These are phyloP conservation scores for Nothopassalora personata DNA, from an alignment of 2,329 filamentous ascomycete species.

Conservation along the genomic window DNA sequence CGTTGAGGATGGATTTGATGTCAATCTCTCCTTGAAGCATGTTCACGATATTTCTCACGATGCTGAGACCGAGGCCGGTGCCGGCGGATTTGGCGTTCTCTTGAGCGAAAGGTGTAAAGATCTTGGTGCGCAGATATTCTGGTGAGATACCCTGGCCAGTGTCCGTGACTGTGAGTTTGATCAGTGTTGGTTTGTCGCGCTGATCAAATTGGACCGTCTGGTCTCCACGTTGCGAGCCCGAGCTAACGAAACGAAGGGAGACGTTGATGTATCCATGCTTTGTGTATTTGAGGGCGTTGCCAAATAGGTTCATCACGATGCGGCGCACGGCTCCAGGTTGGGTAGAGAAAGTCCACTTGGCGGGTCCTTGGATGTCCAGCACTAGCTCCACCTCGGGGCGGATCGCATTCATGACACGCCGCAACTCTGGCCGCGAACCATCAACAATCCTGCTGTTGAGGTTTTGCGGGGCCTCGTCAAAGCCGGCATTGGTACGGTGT, in stretches of 20 bases:
- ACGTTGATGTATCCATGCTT: conserved; percentile 37
- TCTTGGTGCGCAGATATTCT: conserved; percentile 54
- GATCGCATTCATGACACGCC: conserved; percentile 14
- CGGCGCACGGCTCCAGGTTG: conserved; percentile 39
- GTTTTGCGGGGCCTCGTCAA: conserved; percentile 8
- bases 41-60: conserved; percentile 57
- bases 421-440: conserved; percentile 3
- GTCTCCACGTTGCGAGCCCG: background rate
- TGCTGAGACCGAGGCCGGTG: conserved; percentile 59
- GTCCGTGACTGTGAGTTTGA: conserved; percentile 47
- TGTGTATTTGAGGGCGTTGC: conserved; percentile 46
- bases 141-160: conserved; percentile 62
- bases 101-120: conserved; percentile 62
- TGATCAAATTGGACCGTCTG: conserved; percentile 8
- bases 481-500: conserved; percentile 13
- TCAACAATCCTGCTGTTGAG: conserved; percentile 2
- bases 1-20: conserved; percentile 36
- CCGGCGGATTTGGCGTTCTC: conserved; percentile 57
- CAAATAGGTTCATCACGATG: conserved; percentile 45
- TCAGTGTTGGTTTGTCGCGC: conserved; percentile 6
- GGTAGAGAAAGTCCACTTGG: conserved; percentile 19
- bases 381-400: conserved; percentile 30
- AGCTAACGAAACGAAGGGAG: conserved; percentile 7
- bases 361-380: conserved; percentile 34
- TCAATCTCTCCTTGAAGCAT: conserved; percentile 56